A percentile compares a stretch with the other conserved stretches of the same genome.
Conservation (phyloP, 108 stramenopile genomes). For the Stephanodiscus minutulus region DNA sequence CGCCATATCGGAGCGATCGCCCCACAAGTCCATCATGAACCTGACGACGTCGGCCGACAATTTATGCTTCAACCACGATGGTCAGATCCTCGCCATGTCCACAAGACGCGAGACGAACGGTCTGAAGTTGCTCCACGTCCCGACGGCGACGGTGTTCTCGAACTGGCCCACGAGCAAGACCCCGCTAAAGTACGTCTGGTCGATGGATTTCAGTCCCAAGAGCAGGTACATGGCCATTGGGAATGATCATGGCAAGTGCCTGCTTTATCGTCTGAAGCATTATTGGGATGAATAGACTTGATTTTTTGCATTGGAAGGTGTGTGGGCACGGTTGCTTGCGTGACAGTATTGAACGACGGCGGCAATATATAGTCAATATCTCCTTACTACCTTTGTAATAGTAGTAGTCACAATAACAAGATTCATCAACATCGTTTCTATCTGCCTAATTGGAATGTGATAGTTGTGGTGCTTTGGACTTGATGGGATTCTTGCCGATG, state of each 20-base stretch:
- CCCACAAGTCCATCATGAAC: constrained; percentile 95
- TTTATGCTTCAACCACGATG: constrained; percentile 86
- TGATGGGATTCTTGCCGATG: too few relatives aligned
- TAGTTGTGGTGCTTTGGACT: too few relatives aligned
- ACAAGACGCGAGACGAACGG: constrained; percentile 83
- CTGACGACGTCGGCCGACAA: constrained; percentile 83
- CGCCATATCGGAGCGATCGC: constrained; percentile 39
- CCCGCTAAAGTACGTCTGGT: constrained; percentile 92
- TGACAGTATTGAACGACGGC: too few relatives aligned
- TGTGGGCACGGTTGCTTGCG: too few relatives aligned
- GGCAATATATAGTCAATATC: too few relatives aligned
- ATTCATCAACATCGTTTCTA: too few relatives aligned
- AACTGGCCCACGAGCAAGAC: constrained; percentile 98
- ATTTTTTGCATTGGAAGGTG: too few relatives aligned
- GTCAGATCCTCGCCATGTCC: constrained; percentile 93
- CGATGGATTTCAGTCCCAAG: constrained; percentile 92
- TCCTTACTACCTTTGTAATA: too few relatives aligned
- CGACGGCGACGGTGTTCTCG: constrained; percentile 89
- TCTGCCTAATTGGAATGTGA: too few relatives aligned
- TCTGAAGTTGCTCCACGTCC: constrained; percentile 90
- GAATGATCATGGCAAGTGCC: constrained; percentile 94
- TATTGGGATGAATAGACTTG: constrained; percentile 50
- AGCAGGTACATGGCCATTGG: constrained; percentile 89
- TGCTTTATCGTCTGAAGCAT: constrained; percentile 87
- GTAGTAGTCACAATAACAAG: too few relatives aligned